These are phyloP conservation scores for Cytidiella melzeri DNA, from an alignment of 768 basidiomycete genomes.

Conservation along the genomic window DNA sequence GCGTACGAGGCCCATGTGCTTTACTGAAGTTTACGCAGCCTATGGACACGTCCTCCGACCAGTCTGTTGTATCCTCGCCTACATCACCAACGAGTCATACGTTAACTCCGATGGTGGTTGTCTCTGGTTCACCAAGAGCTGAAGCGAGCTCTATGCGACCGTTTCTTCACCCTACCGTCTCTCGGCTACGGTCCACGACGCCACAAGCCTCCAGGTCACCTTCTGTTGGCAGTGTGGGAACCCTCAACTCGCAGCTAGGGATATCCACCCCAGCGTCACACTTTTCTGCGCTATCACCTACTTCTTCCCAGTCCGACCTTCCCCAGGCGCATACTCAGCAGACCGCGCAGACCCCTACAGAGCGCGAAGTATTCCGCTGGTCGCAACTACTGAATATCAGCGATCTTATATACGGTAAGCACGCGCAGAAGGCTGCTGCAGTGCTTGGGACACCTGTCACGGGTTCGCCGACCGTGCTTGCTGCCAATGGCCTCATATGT, in stretches of 20 bases:
- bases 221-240: constrained; percentile 38
- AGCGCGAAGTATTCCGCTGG: constrained; percentile 71
- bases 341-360: constrained; percentile 18
- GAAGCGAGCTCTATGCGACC: constrained; percentile 42
- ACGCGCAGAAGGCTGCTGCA: constrained; percentile 53
- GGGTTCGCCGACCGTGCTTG: constrained; percentile 74
- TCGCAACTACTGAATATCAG: constrained; percentile 55
- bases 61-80: constrained; percentile 21
- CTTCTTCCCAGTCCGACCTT: constrained; percentile 54
- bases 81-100: constrained; percentile 24
- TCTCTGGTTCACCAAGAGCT: constrained; percentile 27
- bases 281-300: constrained; percentile 65
- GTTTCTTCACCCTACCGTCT: constrained; percentile 70
- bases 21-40: constrained; percentile 25
- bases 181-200: constrained; percentile 68
- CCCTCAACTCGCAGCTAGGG: constrained; percentile 39
- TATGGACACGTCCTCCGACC: constrained; percentile 31
- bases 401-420: constrained; percentile 47
- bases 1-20: constrained; percentile 16
- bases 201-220: constrained; percentile 39
- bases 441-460: constrained; percentile 51
- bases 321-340: constrained; percentile 18
- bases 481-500: constrained; percentile 84
- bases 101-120: constrained; percentile 35
- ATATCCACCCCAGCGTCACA: constrained; percentile 55